These are phyloP conservation scores for Pisolithus albus DNA, from an alignment of 768 basidiomycete species.

Conservation along the genomic window DNA sequence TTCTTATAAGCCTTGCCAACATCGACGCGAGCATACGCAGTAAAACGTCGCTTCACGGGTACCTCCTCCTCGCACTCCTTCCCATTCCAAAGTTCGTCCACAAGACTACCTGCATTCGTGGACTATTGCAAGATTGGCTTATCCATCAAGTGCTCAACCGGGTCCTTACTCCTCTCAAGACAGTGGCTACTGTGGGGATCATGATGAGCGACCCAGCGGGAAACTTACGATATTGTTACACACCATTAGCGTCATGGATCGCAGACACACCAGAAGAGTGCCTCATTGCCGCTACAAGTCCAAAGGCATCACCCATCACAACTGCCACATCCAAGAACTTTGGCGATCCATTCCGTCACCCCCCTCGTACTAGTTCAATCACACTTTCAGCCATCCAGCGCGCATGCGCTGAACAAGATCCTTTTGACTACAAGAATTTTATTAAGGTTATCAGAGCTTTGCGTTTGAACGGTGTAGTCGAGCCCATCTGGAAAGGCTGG, in stretches of 20 bases:
- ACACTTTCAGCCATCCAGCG: conserved; percentile 16
- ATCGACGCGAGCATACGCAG: conserved; percentile 3
- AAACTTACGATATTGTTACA: conserved; percentile 5
- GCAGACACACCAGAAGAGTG: conserved; percentile 7
- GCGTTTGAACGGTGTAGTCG: conserved; percentile 3
- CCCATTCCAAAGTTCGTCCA: conserved; percentile 18
- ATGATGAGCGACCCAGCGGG: conserved; percentile 20
- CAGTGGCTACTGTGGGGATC: conserved; percentile 9
- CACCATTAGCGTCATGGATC: conserved; percentile 24
- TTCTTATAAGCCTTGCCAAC: conserved; percentile 7
- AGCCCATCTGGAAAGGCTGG: conserved; percentile 34
- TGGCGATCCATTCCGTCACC: conserved; percentile 24
- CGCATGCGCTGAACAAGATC: neutral
- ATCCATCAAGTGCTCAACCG: conserved; percentile 16
- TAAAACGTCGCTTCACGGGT: conserved; percentile 8
- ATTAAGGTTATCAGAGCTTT: neutral
- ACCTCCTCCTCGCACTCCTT: conserved; percentile 12
- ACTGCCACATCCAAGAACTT: conserved; percentile 24
- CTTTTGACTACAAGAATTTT: conserved; percentile 6
- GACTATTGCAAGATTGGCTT: conserved; percentile 13
- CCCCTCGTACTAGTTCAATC: conserved; percentile 14
- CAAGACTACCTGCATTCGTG: conserved; percentile 5
- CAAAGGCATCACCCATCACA: conserved; percentile 27
- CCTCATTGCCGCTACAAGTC: neutral
- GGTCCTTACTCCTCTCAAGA: conserved; percentile 11